Base-by-base conservation (phyloP, 805 yeast genomes). In the Metschnikowia lachancei region DNA sequence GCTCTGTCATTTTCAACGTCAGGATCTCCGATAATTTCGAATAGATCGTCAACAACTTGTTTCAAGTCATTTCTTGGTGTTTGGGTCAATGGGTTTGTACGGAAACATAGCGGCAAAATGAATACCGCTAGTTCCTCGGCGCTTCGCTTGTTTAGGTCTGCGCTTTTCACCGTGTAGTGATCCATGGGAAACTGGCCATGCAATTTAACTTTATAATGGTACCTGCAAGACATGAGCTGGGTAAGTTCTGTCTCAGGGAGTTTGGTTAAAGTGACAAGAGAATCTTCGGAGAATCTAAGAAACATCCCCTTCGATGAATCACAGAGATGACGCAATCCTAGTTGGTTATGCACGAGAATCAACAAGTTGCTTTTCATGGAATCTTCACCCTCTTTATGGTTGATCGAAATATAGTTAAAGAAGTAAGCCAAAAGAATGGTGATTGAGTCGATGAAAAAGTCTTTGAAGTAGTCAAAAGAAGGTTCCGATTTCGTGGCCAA, bases 151-250 rank as follows among this genome's bases (percentile, higher is more conserved):
- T 70, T 67, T 43, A 72, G 54, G 13, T 56, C 57, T 2, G 60
- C 63, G 13, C 54, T 53, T 26, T 51, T 46, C n/a, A 63, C 64
- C 33, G 74, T 62, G 33, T 62, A 73, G 58, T 92, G 98, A 50
- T 88, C 85, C 34, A 71, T 76, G 0, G 94, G 88, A 2, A 72
- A 71, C 50, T 80, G 81, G 14, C 72, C 71, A 12, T 83, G 88
- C 10, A 80, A 70, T 1, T 82, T 69, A 3, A 90, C 68, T 2
- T 70, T 65, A 41, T 87, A 74, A 37, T 89, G 95, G 56, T 84
- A 89, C 9, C 86, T 75, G 61, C 99, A 94, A 51, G 81, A 74
- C 18, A 94, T 65, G 29, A 88, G 74, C 58, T 92, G 98, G 8
- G 88, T 75, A 39, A 92, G 62, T 37, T 89, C 94, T 8, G 73